Conservation (phyloP, 495 filamentous ascomycete species). For the Penicillium bialowiezense region DNA sequence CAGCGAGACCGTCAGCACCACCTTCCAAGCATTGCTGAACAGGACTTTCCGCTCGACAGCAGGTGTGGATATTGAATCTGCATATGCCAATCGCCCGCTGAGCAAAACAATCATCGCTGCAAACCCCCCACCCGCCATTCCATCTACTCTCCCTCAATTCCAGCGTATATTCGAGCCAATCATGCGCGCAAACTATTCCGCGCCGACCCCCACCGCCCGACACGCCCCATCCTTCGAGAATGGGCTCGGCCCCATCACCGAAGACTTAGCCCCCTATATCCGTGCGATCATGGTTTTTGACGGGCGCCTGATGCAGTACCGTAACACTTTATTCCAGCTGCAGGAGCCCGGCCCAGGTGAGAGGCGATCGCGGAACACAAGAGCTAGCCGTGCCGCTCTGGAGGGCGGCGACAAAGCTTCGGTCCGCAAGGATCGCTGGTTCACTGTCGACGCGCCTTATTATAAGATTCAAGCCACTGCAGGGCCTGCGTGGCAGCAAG, state of each 20-base stretch:
- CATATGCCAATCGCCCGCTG: conserved; percentile 26
- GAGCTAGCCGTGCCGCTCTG: conserved; percentile 75
- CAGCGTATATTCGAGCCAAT: conserved; percentile 35
- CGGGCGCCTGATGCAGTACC: conserved; percentile 61
- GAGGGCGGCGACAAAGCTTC: conserved; percentile 74
- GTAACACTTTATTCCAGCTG: conserved; percentile 59
- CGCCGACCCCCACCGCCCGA: conserved; percentile 27
- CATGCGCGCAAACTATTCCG: conserved; percentile 29
- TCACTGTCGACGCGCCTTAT: conserved; percentile 63
- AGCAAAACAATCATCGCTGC: conserved; percentile 14
- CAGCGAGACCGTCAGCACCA: conserved; percentile 32
- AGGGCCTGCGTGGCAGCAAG: conserved; percentile 58
- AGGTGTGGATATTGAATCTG: conserved; percentile 17
- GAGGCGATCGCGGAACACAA: conserved; percentile 71
- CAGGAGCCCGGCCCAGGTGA: conserved; percentile 37
- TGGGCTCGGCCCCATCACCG: conserved; percentile 55
- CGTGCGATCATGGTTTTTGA: conserved; percentile 78
- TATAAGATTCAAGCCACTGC: conserved; percentile 64
- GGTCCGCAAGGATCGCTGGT: conserved; percentile 76
- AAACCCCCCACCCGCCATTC: conserved; percentile 9
- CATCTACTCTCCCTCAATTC: conserved; percentile 18
- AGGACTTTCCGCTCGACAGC: conserved; percentile 31
- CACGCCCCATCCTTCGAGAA: conserved; percentile 68
- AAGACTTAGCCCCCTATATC: conserved; percentile 83
- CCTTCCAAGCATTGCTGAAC: conserved; percentile 33